Base-by-base conservation (phyloP, 331 rosid species). In the Pyracantha coccinea region DNA sequence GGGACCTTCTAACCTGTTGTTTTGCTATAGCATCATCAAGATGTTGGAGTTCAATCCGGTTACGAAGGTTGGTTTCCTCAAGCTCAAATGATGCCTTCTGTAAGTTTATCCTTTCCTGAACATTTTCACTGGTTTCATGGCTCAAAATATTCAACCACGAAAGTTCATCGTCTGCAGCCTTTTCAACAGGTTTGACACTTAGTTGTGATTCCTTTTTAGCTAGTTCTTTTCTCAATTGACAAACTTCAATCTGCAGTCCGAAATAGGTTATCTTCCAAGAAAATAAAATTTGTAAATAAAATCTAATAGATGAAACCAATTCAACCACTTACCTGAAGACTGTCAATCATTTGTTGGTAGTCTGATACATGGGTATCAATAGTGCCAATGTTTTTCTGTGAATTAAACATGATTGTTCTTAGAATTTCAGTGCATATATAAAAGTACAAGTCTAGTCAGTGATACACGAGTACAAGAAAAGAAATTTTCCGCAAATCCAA, bases 331-430 rank as follows among this genome's bases (percentile, higher is more conserved):
- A 81, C 92, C 86, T 88, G 92, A 77, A 88, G 89, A 73, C 86
- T 81, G 81, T 88, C 88, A 54, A 88, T 88, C 92, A 88, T 88
- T 77, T 79, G 76, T 72, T 85, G 88, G 82, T 88, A 88, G 79
- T 85, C 92, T 33, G 86, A 88, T 23, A 88, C 86, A 75, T 85
- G 89, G 68, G 88, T 79, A 66, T 88, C 85, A 53, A 85, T 78
- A 27, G 84, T 86, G 31, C 89, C 92, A 54, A 88, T 81, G 68
- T 88, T 85, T 83, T 83, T 88, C 92, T 88, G 82, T 13, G 64
- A 41, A 66, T 16, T 50, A 81, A 76, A 45, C 17, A 74, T n/a
- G 45, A 58, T 3, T 5, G 11, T 69, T 29, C 68, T 58, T 12
- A 63, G 16, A 35, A 28, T 17, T 41, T 28, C 14, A 60, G 32